Percentiles rank a stretch among this genome's conserved stretches.
Conservation (phyloP, 1,284 basidiomycete genomes). For the Polyporus tsugae region DNA sequence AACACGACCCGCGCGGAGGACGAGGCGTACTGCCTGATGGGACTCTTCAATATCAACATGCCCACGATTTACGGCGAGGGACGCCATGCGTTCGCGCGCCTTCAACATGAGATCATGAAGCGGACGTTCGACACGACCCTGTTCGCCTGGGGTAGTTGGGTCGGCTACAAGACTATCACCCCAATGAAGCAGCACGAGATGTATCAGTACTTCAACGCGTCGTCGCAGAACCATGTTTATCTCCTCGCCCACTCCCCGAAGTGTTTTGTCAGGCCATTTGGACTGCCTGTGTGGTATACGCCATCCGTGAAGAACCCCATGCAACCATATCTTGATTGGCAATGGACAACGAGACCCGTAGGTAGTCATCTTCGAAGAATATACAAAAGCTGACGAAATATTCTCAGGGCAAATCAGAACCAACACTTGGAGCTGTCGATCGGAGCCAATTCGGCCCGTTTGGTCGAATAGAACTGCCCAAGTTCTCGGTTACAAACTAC, state of each 20-base stretch:
- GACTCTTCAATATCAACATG: slow-evolving; percentile 8
- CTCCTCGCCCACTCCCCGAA: not conserved
- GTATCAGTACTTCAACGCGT: not conserved
- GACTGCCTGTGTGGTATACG: not conserved
- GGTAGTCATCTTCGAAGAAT: too few relatives aligned
- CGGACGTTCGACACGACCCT: slow-evolving; percentile 4
- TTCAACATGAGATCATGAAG: slow-evolving; percentile 12
- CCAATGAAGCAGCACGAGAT: not conserved
- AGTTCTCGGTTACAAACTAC: too few relatives aligned
- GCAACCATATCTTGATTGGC: slow-evolving; percentile 6
- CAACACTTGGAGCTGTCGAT: too few relatives aligned
- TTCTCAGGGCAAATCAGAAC: too few relatives aligned
- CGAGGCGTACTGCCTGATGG: slow-evolving; percentile 13
- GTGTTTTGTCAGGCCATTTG: not conserved
- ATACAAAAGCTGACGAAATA: too few relatives aligned
- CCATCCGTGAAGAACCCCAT: not conserved
- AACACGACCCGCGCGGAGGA: slow-evolving; percentile 2
- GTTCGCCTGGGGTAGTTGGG: slow-evolving; percentile 4
- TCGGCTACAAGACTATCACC: not conserved
- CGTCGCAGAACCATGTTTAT: not conserved
- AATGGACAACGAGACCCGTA: too few relatives aligned
- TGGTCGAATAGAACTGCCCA: too few relatives aligned
- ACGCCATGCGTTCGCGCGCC: slow-evolving; percentile 2
- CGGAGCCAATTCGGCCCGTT: too few relatives aligned
- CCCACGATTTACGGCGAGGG: slow-evolving; percentile 14